Evolutionary conservation across 2,329 filamentous ascomycete genomes (phyloP), one percentile per base, ranked within the genome.

Genomic region (Dactylellina cionopaga): DNA sequence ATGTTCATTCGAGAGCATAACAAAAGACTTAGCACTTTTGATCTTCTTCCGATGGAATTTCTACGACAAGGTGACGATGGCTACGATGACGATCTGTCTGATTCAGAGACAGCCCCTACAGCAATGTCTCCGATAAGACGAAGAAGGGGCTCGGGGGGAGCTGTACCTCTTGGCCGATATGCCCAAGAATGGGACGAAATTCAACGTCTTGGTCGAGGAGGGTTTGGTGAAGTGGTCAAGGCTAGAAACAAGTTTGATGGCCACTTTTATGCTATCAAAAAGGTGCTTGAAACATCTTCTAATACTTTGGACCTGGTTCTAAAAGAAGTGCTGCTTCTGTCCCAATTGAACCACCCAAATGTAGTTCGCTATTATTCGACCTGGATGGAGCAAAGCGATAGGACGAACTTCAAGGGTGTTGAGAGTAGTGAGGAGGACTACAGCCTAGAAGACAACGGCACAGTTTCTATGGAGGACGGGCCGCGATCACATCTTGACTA

Each of bases 141-240:
- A 31, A 31, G 66, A 22, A 58, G 66, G 3, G 66, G 66, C 1
- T 71, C 52, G 77, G 83, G 1, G 76, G 78, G 10, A 41, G 76
- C 78, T 80, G 71, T 79, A 77, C 68, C 77, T 76, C 78, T 80
- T 75, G 73, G 78, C 78, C 87, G 94, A 73, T 99, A 96, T 78
- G 86, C 86, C 9, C 90, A 90, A 77, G 95, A 98, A 77, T 99
- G 96, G 80, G 89, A 93, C 15, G 93, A 98, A 80, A 89, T 95
- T 78, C 92, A 92, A 11, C 87, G 91, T 3, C 84, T 99, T 10
- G 95, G 95, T 2, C 96, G 94, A 79, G 95, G 95, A 43, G 95
- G 94, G 0, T 99, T 96, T 81, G 95, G 95, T 3, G 92, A 97
- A 81, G 95, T 99, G 19, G 92, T 98, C 62, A 96, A 96, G 80